phyloP scores from a whole-genome alignment of 1,284 basidiomycete genomes.

The Puccinia hordei region DNA sequence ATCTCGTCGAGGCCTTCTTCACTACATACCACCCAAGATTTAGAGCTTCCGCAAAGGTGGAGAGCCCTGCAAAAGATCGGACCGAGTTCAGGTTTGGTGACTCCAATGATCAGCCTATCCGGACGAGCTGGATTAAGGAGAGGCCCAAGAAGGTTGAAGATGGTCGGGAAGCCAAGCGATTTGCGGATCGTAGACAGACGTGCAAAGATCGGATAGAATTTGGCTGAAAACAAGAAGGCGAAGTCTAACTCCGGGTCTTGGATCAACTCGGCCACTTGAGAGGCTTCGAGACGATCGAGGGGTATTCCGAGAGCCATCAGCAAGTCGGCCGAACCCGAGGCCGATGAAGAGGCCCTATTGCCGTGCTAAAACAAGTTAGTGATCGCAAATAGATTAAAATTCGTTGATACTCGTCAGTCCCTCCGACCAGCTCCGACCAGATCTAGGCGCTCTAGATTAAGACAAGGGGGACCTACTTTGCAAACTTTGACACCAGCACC shows the following conservation, averaged over 20 bases:
- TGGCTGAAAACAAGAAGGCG: constrained; percentile 87
- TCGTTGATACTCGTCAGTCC: not conserved
- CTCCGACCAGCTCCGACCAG: constrained; percentile 56
- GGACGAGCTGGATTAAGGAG: constrained; percentile 89
- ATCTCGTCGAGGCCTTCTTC: constrained; percentile 92
- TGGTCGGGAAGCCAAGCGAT: constrained; percentile 86
- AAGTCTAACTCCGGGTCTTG: constrained; percentile 65
- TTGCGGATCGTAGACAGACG: constrained; percentile 82
- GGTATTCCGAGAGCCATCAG: constrained; percentile 80
- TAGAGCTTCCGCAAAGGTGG: constrained; percentile 68
- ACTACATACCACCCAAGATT: constrained; percentile 91
- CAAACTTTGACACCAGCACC: constrained; percentile 89
- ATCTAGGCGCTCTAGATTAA: not conserved
- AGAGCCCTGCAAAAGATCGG: constrained; percentile 75
- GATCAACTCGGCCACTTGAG: constrained; percentile 65
- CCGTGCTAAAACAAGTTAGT: constrained; percentile 71
- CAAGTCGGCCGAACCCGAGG: constrained; percentile 91
- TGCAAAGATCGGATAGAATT: constrained; percentile 87
- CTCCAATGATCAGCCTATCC: constrained; percentile 82
- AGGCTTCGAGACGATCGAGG: constrained; percentile 69
- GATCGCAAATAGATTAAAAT: not conserved
- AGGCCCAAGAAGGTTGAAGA: constrained; percentile 95
- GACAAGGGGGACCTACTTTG: constrained; percentile 66
- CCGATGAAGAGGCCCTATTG: constrained; percentile 86
- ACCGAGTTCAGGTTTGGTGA: constrained; percentile 82